Base-by-base conservation (phyloP, 306 rosid genomes). In the Rubus parviflorus region DNA sequence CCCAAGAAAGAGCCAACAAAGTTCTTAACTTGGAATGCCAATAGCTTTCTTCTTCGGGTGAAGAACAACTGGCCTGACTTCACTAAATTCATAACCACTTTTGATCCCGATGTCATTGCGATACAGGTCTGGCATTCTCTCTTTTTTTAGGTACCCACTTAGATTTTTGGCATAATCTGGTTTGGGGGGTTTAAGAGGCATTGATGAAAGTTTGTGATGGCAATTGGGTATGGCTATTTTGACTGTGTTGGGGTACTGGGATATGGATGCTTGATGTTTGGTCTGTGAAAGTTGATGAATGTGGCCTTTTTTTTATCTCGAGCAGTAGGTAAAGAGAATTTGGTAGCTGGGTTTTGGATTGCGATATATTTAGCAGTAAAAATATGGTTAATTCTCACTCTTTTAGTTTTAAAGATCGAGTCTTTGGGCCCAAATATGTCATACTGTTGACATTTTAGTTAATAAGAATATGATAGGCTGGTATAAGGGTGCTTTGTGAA, bases 1-100 rank as follows among this genome's bases (percentile, higher is more conserved):
- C 23, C 56, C 52, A 90, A 84, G 81, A 88, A 85, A 72, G 97
- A 90, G 68, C 98, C 98, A 0, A 81, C 86, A 64, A 95, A 92
- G 85, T 90, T 95, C 78, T 0, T 95, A 73, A 92, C 93, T n/a
- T 95, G 98, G 98, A 95, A 95, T 82, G 97, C 98, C 10, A 95
- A 95, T 76, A 95, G 97, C 68, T 87, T 95, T 81, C 85, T 89
- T 68, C 96, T 95, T 65, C 90, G 97, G 19, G 84, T 95, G 4
- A 92, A 95, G 86, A 95, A 92, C 87, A 82, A 89, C 71, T 92
- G 87, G 92, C 81, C 93, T 20, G 89, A 89, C 67, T 84, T 95
- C 84, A 77, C 88, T 66, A 86, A 86, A 37, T 78, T 92, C 76
- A 41, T 95, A 68, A 41, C 88, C 70, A 80, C 82, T 51, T 84